These are phyloP conservation scores for Penicillium olsonii DNA, from an alignment of 2,329 filamentous ascomycete genomes.

Conservation along the genomic window DNA sequence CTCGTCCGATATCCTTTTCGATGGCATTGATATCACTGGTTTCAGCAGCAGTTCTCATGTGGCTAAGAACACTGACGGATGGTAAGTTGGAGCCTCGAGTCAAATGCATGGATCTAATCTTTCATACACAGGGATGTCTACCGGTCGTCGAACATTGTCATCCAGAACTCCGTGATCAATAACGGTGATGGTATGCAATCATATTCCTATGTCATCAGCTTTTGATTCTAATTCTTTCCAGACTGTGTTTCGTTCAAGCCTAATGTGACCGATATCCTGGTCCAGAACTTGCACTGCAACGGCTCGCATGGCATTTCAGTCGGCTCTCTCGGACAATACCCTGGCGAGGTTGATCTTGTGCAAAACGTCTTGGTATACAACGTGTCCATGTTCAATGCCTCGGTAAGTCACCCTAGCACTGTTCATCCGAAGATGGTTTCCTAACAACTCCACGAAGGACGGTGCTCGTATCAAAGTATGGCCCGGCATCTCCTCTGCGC, in stretches of 20 bases:
- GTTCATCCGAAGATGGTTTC: slow-evolving; percentile 29
- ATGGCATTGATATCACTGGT: slow-evolving; percentile 62
- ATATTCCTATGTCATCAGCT: background rate
- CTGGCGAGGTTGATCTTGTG: slow-evolving; percentile 64
- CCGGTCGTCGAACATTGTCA: slow-evolving; percentile 62
- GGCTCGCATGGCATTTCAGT: slow-evolving; percentile 72
- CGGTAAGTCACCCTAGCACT: slow-evolving; percentile 30
- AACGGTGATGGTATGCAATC: slow-evolving; percentile 60
- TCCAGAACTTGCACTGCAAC: slow-evolving; percentile 68
- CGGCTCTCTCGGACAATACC: slow-evolving; percentile 71
- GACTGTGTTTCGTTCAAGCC: slow-evolving; percentile 76
- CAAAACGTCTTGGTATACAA: slow-evolving; percentile 69
- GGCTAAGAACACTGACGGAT: slow-evolving; percentile 68
- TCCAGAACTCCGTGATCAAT: slow-evolving; percentile 65
- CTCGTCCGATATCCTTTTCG: slow-evolving; percentile 64
- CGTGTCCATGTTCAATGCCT: slow-evolving; percentile 59
- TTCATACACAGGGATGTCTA: slow-evolving; percentile 46
- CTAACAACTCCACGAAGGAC: slow-evolving; percentile 48
- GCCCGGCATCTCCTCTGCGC: slow-evolving; percentile 59
- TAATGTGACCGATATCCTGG: slow-evolving; percentile 68
- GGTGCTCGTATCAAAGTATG: slow-evolving; percentile 75
- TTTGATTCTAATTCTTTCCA: slow-evolving; percentile 18
- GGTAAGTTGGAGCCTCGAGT: slow-evolving; percentile 17
- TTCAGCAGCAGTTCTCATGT: slow-evolving; percentile 53
- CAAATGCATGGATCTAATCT: background rate